Base-by-base conservation (phyloP, 2,329 filamentous ascomycete species). In the Exophiala spinifera region DNA sequence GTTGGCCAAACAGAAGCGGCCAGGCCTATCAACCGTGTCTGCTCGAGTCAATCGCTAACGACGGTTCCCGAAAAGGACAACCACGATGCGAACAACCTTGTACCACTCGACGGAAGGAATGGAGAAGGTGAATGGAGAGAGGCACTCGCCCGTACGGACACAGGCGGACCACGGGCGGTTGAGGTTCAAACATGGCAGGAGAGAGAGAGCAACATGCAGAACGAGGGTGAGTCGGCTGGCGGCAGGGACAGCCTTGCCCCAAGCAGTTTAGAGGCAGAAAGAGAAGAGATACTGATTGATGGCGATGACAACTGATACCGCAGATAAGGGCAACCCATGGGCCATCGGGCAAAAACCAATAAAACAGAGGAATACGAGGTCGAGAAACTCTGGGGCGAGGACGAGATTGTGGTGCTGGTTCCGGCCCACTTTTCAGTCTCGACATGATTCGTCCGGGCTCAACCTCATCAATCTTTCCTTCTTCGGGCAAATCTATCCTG, bases 401-500 rank as follows among this genome's bases (percentile, higher is more conserved):
- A 10, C 7, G 11, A 31, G 28, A 31, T 10, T 31, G 28, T 31
- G 28, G 28, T 31, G 28, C 11, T 31, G 28, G 28, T 10, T 31
- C 28, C 10, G 28, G 4, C 28, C 28, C 28, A 31, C 28, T 31
- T 31, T 31, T 10, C 17, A 15, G 14, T 3, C 11, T 15, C n/a
- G 17, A 19, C 2, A 3, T 57, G 49, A 58, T 58, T 57, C 51
- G 55, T 21, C 11, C 7, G 10, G 17, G 21, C n/a, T 37, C 11
- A 45, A 46, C 46, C 52, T 48, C 15, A 43, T 37, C 21, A 46
- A 52, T 55, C 54, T 40, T 58, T 49, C 51, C 56, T 52, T 37
- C 52, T 55, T 58, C 56, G 33, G 56, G 56, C 49, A 58, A 58
- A 58, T 52, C 44, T 58, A 46, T 58, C 56, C 56, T 21, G 56